These are phyloP conservation scores for Typha latifolia DNA, from an alignment of 176 grass and related monocot genomes.

Conservation along the genomic window DNA sequence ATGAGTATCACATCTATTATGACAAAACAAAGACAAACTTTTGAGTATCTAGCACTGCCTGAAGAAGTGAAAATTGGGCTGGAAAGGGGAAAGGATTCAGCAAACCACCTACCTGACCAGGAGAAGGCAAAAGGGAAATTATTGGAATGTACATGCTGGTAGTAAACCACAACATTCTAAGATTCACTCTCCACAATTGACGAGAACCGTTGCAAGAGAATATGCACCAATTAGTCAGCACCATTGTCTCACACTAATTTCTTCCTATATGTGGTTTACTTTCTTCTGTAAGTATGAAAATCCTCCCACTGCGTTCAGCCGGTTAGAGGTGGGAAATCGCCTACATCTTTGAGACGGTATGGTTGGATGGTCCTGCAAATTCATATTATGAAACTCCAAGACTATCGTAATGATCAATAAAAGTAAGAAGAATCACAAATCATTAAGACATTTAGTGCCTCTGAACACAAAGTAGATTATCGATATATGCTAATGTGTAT, in stretches of 20 bases:
- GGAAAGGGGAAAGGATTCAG: not conserved
- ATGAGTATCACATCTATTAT: not conserved
- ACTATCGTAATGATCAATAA: not conserved
- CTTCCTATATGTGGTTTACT: not conserved
- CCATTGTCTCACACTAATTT: not conserved
- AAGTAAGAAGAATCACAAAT: not conserved
- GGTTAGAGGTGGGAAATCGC: constrained; percentile 75
- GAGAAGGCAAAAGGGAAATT: not conserved
- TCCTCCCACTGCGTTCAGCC: constrained; percentile 25
- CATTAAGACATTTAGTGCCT: not conserved
- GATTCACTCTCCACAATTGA: not conserved
- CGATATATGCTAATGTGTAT: no score
- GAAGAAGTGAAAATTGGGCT: constrained; percentile 2
- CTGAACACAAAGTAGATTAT: no score
- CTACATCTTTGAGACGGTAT: constrained; percentile 74
- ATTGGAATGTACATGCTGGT: constrained; percentile 18
- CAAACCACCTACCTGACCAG: not conserved
- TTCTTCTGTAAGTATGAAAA: not conserved
- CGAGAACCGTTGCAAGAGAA: not conserved
- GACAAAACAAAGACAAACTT: not conserved
- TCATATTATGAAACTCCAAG: constrained; percentile 3
- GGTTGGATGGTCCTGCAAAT: constrained; percentile 37
- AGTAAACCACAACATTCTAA: constrained; percentile 8
- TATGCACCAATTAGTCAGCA: constrained; percentile 6
- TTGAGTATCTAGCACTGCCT: not conserved